phyloP scores from a whole-genome alignment of 2,329 filamentous ascomycete genomes.

The Aspergillus fumigatus region DNA sequence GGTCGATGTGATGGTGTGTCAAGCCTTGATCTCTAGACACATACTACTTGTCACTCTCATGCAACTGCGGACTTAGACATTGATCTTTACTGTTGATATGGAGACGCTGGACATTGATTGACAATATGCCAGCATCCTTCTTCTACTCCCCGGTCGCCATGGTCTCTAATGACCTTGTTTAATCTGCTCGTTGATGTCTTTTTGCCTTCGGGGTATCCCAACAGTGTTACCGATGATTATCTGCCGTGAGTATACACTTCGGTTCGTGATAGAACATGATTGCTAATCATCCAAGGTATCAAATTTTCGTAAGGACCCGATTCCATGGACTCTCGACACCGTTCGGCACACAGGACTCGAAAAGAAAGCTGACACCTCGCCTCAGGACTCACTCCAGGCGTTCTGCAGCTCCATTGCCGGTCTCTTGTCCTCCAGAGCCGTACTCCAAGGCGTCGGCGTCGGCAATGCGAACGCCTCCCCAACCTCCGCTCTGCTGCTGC shows the following conservation, averaged over 20 bases:
- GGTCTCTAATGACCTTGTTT: conserved; percentile 24
- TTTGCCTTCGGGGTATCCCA: conserved; percentile 80
- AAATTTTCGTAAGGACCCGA: conserved; percentile 56
- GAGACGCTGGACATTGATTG: not conserved
- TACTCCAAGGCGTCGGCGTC: conserved; percentile 79
- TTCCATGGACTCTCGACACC: not conserved
- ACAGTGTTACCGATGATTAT: conserved; percentile 82
- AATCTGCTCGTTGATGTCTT: conserved; percentile 63
- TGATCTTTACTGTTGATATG: not conserved
- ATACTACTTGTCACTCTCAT: not conserved
- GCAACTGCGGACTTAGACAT: not conserved
- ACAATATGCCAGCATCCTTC: conserved; percentile 11
- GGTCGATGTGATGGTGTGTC: conserved; percentile 42
- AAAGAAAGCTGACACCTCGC: not conserved
- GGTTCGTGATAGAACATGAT: not conserved
- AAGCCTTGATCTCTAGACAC: not conserved
- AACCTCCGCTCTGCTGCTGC: conserved; percentile 75
- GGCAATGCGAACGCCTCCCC: conserved; percentile 75
- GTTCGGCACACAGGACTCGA: not conserved
- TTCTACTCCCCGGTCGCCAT: conserved; percentile 14
- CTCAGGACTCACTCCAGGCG: conserved; percentile 38
- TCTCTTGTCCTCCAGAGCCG: conserved; percentile 73
- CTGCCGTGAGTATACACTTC: conserved; percentile 50
- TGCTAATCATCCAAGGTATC: conserved; percentile 49
- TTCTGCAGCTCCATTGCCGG: conserved; percentile 41